These are phyloP conservation scores for Kwoniella sp. DNA, from an alignment of 768 basidiomycete species.

Conservation along the genomic window DNA sequence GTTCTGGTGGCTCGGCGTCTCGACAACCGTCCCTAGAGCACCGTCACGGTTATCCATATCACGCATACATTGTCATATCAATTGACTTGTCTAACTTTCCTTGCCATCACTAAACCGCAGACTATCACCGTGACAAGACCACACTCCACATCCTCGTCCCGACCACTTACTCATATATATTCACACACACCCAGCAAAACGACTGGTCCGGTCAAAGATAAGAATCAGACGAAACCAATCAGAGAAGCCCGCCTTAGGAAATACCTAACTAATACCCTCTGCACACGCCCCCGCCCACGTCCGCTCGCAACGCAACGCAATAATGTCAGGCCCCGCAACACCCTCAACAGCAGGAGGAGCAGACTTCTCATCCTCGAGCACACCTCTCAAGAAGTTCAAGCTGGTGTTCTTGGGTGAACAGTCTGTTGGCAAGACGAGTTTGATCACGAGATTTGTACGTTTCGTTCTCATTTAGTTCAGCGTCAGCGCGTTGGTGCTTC, in stretches of 20 bases:
- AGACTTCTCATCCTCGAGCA: conserved; percentile 37
- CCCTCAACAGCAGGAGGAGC: conserved; percentile 18
- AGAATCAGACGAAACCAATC: too few species aligned
- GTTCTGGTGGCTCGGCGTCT: background rate
- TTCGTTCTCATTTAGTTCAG: background rate
- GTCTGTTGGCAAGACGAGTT: conserved; percentile 96
- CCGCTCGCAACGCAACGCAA: background rate
- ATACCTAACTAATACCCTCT: too few species aligned
- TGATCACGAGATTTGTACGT: conserved; percentile 80
- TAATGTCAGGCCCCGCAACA: conserved; percentile 26
- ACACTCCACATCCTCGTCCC: too few species aligned
- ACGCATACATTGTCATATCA: background rate
- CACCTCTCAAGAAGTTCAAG: conserved; percentile 77
- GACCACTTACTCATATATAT: too few species aligned
- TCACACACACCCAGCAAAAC: too few species aligned
- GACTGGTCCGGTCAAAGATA: too few species aligned
- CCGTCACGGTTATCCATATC: background rate
- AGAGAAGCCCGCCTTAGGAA: too few species aligned
- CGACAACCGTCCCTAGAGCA: background rate
- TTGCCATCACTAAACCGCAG: too few species aligned
- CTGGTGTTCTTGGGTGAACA: conserved; percentile 95
- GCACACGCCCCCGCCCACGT: too few species aligned
- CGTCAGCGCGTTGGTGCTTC: too few species aligned
- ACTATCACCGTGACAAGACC: too few species aligned
- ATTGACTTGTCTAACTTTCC: too few species aligned